Base-by-base conservation (phyloP, 305 asterid genomes). In the Galium porrigens region DNA sequence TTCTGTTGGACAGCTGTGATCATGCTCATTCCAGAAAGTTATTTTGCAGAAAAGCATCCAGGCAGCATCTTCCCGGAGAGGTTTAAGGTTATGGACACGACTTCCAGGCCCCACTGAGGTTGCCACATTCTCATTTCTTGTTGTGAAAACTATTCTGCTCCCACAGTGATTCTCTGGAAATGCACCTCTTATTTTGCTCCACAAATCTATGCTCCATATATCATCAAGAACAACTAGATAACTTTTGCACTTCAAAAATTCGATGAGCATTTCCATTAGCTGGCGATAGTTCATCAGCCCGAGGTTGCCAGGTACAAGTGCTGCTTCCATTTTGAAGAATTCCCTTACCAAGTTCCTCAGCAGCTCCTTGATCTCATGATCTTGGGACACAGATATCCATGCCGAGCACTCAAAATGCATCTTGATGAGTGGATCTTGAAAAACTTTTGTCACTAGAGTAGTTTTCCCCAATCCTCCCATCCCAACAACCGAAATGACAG, bases 191-290 rank as follows among this genome's bases (percentile, higher is more conserved):
- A 76, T 70, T 37, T 62, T 61, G 65, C 68, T 61, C 80, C 77
- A 76, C 36, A 65, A 72, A 27, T 69, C 72, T 5, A 68, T 68
- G 59, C 63, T 73, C 80, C 77, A 76, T 15, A 72, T 66, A 69
- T 72, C 80, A 65, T 76, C 80, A 41, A 76, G 56, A 20, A 76
- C 75, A 58, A 67, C 63, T 29, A 72, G 48, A 49, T 76, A 72
- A 56, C 77, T 62, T 64, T 62, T 68, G 20, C 52, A 51, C 36
- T 48, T 74, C 77, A 72, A 37, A 58, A 51, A 72, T 2, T 72
- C 67, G 6, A 68, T 46, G 52, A 66, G 70, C 68, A 58, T 48
- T 44, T 72, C 74, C 68, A 76, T 63, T 10, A 76, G 51, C 77
- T 73, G 68, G 25, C 68, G 61, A 18, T 72, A 73, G 46, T 39